These are phyloP conservation scores for Mayamaea pseudoterrestris DNA, from an alignment of 108 stramenopile genomes.

Conservation along the genomic window DNA sequence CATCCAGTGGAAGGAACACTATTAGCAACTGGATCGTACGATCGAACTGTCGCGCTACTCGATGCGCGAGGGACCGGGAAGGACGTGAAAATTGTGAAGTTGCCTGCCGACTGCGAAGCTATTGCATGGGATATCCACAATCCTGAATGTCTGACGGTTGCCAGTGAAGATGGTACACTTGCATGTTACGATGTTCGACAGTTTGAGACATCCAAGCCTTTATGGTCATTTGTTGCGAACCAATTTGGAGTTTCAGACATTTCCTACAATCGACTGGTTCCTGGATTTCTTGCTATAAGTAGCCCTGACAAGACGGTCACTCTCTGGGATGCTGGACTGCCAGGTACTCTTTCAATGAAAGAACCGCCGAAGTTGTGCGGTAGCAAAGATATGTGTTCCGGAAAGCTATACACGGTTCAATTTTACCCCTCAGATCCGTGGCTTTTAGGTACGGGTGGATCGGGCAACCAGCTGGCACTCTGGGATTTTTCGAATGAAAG, in stretches of 20 bases:
- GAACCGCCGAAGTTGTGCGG: constrained; percentile 48
- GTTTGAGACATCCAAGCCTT: constrained; percentile 56
- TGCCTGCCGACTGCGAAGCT: constrained; percentile 72
- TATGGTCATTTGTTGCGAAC: constrained; percentile 79
- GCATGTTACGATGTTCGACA: constrained; percentile 88
- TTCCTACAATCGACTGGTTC: constrained; percentile 67
- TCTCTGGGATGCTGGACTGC: constrained; percentile 81
- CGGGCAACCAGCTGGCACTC: constrained; percentile 79
- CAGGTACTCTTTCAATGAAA: not conserved
- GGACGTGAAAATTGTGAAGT: constrained; percentile 48
- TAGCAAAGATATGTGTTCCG: constrained; percentile 80
- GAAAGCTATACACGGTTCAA: constrained; percentile 70
- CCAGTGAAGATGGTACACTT: constrained; percentile 87
- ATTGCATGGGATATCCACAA: constrained; percentile 85
- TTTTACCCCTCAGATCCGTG: constrained; percentile 83
- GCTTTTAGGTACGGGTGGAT: constrained; percentile 83
- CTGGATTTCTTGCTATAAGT: constrained; percentile 85
- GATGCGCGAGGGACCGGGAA: constrained; percentile 58
- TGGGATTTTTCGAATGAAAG: constrained; percentile 81
- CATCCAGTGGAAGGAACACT: constrained; percentile 89
- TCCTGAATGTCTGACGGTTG: constrained; percentile 64
- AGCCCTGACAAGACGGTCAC: constrained; percentile 85
- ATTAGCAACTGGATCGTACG: constrained; percentile 85
- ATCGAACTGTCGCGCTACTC: constrained; percentile 71
- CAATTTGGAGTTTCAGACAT: constrained; percentile 81